Base-by-base conservation (phyloP, 805 yeast genomes). In the Schizosaccharomyces cryophilus region DNA sequence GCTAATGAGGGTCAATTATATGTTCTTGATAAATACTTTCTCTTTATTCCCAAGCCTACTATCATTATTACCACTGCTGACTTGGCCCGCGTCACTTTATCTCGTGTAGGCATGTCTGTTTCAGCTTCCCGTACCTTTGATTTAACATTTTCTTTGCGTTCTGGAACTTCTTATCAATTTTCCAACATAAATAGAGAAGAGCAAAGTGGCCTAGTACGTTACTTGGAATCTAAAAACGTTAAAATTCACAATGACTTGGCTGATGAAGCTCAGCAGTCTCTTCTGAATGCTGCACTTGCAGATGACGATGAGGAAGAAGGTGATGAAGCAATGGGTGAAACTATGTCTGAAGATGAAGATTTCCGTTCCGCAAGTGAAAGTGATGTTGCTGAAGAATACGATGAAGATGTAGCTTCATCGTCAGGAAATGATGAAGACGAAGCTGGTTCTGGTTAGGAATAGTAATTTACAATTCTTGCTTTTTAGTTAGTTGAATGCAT, bases 1-100 rank as follows among this genome's bases (percentile, higher is more conserved):
- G 97, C 97, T 0, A 84, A 86, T 60, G 97, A 93, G 74, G 97
- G 98, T 35, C 85, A 88, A 66, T 73, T 93, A 63, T 93, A 86
- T 71, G 87, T 95, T n/a, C 77, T 93, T 63, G 98, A 93, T 65
- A 85, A 87, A 72, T 85, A 95, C 62, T 80, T 93, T 69, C 73
- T 93, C 64, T 90, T 93, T 69, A 83, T 90, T 59, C 88, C 96
- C 29, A 93, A 93, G 70, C 96, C 98, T 56, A 88, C 96, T 0
- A 80, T 93, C 51, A 85, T 85, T 70, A 85, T 93, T 65, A 95
- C 96, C 62, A 85, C 80, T 70, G 75, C 85, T 0, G 97, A 93
- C 66, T 80, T 93, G 48, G 75, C 82, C 61, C 78, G 77, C 51
- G 81, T 93, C 40, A 81, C 85, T 45, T 84, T 93, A 74, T 85